phyloP scores from a whole-genome alignment of 2,329 filamentous ascomycete genomes.

The Aspergillus sp. region DNA sequence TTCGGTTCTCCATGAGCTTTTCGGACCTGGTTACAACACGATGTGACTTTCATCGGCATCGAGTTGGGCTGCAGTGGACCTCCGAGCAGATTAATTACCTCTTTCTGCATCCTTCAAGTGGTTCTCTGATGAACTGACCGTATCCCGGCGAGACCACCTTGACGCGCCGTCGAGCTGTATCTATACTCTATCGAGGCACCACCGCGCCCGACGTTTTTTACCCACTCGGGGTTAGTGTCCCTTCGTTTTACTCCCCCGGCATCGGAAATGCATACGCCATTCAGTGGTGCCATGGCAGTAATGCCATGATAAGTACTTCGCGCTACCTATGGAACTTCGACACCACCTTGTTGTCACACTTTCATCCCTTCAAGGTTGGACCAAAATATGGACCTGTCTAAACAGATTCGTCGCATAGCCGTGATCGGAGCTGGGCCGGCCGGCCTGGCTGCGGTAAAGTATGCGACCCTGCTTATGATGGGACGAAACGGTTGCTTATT shows the following conservation, averaged over 20 bases:
- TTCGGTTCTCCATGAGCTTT: not conserved
- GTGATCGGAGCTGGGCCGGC: slow-evolving; percentile 83
- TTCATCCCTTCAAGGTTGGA: not conserved
- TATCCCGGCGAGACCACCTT: not conserved
- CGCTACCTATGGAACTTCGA: not conserved
- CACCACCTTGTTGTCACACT: not conserved
- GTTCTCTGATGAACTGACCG: not conserved
- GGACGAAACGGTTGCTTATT: slow-evolving; percentile 23
- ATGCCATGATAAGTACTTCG: not conserved
- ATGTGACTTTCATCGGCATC: not conserved
- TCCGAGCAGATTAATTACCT: not conserved
- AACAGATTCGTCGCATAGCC: slow-evolving; percentile 58
- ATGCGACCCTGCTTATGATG: slow-evolving; percentile 21
- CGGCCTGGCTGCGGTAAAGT: slow-evolving; percentile 77
- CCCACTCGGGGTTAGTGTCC: not conserved
- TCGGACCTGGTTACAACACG: not conserved
- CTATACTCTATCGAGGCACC: not conserved
- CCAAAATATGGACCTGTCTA: slow-evolving; percentile 27
- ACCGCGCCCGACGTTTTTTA: not conserved
- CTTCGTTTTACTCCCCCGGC: not conserved
- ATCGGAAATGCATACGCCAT: not conserved
- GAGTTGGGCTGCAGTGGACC: not conserved
- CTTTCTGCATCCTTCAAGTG: too few relatives aligned
- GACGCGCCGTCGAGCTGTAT: too few relatives aligned
- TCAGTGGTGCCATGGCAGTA: not conserved